Percentiles rank a stretch among this genome's conserved stretches.
Evolutionary conservation across 352 stramenopile species (phyloP).

Genomic region (Phytophthora europaea): DNA sequence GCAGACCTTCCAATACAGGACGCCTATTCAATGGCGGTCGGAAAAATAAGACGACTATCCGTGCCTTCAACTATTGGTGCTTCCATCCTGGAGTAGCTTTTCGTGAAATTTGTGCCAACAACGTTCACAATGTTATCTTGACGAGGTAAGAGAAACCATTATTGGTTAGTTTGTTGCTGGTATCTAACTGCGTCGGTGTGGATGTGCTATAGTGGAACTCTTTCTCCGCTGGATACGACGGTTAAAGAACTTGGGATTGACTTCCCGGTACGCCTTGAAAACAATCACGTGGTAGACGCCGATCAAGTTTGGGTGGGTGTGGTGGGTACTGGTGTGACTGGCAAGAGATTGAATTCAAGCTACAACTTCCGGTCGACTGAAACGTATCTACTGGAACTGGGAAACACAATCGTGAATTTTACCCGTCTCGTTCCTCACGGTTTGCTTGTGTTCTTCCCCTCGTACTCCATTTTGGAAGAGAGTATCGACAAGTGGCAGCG

Average conservation of each 20-base stretch:
- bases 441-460: conserved; percentile 99
- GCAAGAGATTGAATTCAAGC: conserved; percentile 95
- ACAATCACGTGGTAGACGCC: conserved; percentile 97
- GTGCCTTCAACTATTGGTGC: conserved; percentile 99
- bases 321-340: conserved; percentile 94
- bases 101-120: conserved; percentile 94
- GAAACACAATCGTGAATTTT: conserved; percentile 97
- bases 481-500: conserved; percentile 83
- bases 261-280: conserved; percentile 97
- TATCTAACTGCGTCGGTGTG: conserved; percentile 12
- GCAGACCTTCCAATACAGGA: conserved; percentile 47
- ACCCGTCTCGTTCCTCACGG: conserved; percentile 96
- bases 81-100: conserved; percentile 98
- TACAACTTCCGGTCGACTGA: conserved; percentile 95
- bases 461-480: conserved; percentile 96
- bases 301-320: conserved; percentile 93
- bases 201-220: conserved; percentile 90
- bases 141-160: conserved; percentile 67
- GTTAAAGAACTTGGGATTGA: conserved; percentile 97
- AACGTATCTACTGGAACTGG: conserved; percentile 96
- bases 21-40: conserved; percentile 61
- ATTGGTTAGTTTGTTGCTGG: not conserved
- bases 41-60: conserved; percentile 66
- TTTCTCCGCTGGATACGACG: conserved; percentile 97
- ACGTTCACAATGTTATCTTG: conserved; percentile 90